Evolutionary conservation across 2,329 filamentous ascomycete species (phyloP).

Genomic region (Hypoxylon sp.): DNA sequence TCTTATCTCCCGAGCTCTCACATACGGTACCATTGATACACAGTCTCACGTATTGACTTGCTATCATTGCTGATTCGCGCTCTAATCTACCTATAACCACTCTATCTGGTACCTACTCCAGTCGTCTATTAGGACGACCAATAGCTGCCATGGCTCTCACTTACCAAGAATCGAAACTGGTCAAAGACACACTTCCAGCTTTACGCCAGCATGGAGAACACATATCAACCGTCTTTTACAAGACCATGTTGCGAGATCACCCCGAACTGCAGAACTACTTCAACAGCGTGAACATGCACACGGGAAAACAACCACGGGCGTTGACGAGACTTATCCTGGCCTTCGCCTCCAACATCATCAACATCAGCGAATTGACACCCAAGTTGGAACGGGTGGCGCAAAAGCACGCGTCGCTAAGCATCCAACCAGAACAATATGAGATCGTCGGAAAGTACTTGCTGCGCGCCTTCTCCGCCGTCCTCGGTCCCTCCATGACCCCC

Average conservation of each 20-base stretch:
- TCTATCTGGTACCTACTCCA: constrained; percentile 1
- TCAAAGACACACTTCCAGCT: constrained; percentile 78
- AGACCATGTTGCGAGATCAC: constrained; percentile 73
- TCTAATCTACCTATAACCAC: neutral
- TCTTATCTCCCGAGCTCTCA: neutral
- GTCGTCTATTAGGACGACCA: constrained; percentile 9
- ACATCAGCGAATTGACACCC: constrained; percentile 66
- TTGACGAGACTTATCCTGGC: constrained; percentile 74
- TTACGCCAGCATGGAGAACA: constrained; percentile 74
- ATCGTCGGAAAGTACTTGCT: constrained; percentile 78
- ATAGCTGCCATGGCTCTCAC: constrained; percentile 54
- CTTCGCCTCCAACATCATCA: constrained; percentile 78
- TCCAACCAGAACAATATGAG: constrained; percentile 76
- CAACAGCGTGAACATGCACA: constrained; percentile 75
- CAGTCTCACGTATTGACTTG: neutral
- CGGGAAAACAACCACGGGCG: constrained; percentile 71
- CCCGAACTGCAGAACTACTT: constrained; percentile 78
- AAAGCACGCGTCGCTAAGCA: constrained; percentile 79
- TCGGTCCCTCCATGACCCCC: constrained; percentile 74
- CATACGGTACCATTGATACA: neutral
- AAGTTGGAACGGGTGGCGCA: constrained; percentile 72
- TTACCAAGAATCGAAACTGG: constrained; percentile 70
- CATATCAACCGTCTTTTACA: constrained; percentile 80
- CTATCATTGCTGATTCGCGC: no score
- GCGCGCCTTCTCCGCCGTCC: constrained; percentile 73